Percentiles rank a stretch among this genome's conserved stretches.
These are phyloP conservation scores for Pestalotiopsis sp. DNA, from an alignment of 2,329 filamentous ascomycete species.

Conservation along the genomic window DNA sequence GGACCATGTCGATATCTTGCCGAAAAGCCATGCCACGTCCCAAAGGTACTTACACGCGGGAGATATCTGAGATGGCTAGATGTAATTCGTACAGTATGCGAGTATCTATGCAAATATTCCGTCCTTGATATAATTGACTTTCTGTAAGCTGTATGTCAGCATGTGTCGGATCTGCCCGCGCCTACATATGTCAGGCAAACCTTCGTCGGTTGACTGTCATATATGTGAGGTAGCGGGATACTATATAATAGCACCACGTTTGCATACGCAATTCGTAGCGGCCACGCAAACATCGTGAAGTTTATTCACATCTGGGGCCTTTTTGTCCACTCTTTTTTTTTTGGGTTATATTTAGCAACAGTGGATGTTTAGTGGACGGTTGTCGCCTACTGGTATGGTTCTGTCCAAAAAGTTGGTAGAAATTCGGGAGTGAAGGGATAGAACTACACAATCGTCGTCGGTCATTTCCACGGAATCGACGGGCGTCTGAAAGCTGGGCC, in stretches of 20 bases:
- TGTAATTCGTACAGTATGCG: no score
- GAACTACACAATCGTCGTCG: neutral
- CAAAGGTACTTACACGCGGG: neutral
- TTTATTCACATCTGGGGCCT: neutral
- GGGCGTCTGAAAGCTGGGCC: conserved; percentile 2
- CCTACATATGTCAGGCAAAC: neutral
- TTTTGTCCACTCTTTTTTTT: neutral
- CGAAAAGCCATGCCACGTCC: no score
- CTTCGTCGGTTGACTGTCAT: neutral
- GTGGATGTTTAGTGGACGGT: neutral
- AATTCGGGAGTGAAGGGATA: neutral
- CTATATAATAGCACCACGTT: no score
- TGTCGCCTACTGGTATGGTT: no score
- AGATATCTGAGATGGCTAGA: no score
- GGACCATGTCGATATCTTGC: neutral
- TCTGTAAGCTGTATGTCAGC: neutral
- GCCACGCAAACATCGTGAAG: neutral
- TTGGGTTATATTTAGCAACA: neutral
- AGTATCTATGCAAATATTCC: neutral
- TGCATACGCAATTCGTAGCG: no score
- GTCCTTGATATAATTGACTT: neutral
- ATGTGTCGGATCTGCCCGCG: neutral
- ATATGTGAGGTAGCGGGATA: neutral
- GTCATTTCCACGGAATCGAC: conserved; percentile 6
- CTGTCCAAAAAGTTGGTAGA: no score